These are phyloP conservation scores for Decorospora gaudefroyi DNA, from an alignment of 2,329 filamentous ascomycete species.

Conservation along the genomic window DNA sequence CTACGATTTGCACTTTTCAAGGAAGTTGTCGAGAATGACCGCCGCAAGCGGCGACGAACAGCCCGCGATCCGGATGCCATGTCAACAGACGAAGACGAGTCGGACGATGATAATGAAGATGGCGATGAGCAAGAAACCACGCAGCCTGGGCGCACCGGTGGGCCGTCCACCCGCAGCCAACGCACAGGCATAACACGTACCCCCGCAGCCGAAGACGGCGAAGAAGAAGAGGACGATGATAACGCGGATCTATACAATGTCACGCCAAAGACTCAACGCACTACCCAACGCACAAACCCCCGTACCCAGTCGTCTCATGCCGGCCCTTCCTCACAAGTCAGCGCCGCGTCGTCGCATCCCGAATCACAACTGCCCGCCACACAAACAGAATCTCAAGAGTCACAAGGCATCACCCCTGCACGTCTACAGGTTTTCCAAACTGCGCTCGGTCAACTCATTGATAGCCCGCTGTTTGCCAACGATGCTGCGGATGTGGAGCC, in stretches of 20 bases:
- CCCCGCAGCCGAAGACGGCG: constrained; percentile 43
- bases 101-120: constrained; percentile 65
- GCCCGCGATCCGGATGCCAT: constrained; percentile 62
- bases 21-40: constrained; percentile 79
- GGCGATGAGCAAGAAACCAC: constrained; percentile 51
- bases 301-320: constrained; percentile 42
- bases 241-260: constrained; percentile 60
- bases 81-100: constrained; percentile 62
- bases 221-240: constrained; percentile 58
- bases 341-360: constrained; percentile 78
- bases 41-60: constrained; percentile 81
- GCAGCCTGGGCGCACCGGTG: constrained; percentile 47
- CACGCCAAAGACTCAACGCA: constrained; percentile 56
- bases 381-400: constrained; percentile 50
- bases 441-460: constrained; percentile 80
- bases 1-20: constrained; percentile 96
- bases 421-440: constrained; percentile 77
- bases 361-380: constrained; percentile 69
- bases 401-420: constrained; percentile 60
- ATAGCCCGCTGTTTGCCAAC: constrained; percentile 80
- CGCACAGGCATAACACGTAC: constrained; percentile 36
- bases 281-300: constrained; percentile 52
- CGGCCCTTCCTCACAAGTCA: constrained; percentile 60
- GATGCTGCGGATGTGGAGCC: constrained; percentile 77
- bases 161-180: constrained; percentile 43